A percentile compares a stretch with the other conserved stretches of the same genome.
Conservation (phyloP, 208 protist genomes). For the Wallacemonas sp. region DNA sequence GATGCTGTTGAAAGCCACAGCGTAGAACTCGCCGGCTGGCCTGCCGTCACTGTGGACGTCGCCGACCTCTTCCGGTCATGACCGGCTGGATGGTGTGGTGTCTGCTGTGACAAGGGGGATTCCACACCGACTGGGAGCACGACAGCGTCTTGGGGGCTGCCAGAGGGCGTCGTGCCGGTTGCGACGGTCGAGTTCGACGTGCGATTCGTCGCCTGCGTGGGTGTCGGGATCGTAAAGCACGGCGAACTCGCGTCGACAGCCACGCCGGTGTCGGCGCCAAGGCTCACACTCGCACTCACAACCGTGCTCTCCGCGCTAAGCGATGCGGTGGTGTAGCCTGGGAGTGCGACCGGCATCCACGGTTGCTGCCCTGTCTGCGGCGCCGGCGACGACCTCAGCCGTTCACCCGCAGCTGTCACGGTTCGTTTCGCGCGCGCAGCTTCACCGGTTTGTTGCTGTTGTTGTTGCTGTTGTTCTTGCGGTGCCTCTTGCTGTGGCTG, state of each 20-base stretch:
- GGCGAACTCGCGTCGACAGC: not conserved
- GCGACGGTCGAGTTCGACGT: not conserved
- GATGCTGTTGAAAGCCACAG: too few relatives aligned
- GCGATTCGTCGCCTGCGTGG: too few relatives aligned
- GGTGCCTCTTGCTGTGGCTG: not conserved
- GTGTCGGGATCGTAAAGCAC: slow-evolving; percentile 5
- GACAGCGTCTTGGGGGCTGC: too few relatives aligned
- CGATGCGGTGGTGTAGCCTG: not conserved
- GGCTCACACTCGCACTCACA: too few relatives aligned
- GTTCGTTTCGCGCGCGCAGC: not conserved
- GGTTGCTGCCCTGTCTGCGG: not conserved
- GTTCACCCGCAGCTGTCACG: not conserved
- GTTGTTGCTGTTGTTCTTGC: not conserved
- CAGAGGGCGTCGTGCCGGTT: not conserved
- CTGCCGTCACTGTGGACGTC: too few relatives aligned
- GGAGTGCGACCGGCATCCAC: not conserved
- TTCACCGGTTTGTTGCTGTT: not conserved
- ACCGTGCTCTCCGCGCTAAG: not conserved
- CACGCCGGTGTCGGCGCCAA: too few relatives aligned
- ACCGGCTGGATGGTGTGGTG: too few relatives aligned
- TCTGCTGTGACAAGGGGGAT: too few relatives aligned
- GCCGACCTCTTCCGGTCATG: too few relatives aligned
- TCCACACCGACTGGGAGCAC: too few relatives aligned
- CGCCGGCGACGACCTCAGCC: not conserved
- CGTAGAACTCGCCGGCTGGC: too few relatives aligned